phyloP scores from a whole-genome alignment of 306 rosid genomes.

The Fragaria iinumae region DNA sequence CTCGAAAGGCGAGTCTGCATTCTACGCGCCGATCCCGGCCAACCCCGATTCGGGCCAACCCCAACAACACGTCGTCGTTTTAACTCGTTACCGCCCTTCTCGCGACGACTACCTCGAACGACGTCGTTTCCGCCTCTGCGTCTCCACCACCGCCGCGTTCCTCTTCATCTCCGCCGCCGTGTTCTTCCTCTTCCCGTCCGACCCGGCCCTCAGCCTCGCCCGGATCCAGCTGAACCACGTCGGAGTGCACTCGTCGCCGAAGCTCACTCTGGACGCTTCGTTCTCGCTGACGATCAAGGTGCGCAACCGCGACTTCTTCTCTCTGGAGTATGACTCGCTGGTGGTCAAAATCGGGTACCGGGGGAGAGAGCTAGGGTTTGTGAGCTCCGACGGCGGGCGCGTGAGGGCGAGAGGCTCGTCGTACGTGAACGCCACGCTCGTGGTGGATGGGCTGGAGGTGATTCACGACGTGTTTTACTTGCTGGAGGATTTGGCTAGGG shows the following conservation, averaged over 20 bases:
- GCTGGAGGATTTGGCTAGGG: conserved; percentile 66
- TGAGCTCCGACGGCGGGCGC: conserved; percentile 50
- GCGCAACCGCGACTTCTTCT: conserved; percentile 63
- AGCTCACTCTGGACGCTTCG: conserved; percentile 58
- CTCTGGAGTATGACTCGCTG: conserved; percentile 56
- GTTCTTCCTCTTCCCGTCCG: conserved; percentile 65
- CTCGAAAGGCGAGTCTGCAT: conserved; percentile 37
- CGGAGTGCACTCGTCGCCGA: conserved; percentile 42
- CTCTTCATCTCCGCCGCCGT: conserved; percentile 41
- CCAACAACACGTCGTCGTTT: conserved; percentile 61
- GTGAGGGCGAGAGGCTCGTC: conserved; percentile 63
- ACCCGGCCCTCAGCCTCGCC: conserved; percentile 52
- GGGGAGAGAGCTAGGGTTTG: conserved; percentile 57
- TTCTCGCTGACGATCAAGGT: conserved; percentile 57
- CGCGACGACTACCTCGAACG: neutral
- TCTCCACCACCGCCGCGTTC: conserved; percentile 23
- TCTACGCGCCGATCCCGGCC: conserved; percentile 42
- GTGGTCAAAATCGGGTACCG: conserved; percentile 68
- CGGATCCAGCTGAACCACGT: conserved; percentile 57
- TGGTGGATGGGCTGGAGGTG: conserved; percentile 59
- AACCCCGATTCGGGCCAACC: neutral
- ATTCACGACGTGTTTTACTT: conserved; percentile 70
- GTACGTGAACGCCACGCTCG: conserved; percentile 62
- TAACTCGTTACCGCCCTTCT: conserved; percentile 34
- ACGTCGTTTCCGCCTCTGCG: conserved; percentile 18